Evolutionary conservation across 768 basidiomycete species (phyloP).

Genomic region (Gyrodon lividus): DNA sequence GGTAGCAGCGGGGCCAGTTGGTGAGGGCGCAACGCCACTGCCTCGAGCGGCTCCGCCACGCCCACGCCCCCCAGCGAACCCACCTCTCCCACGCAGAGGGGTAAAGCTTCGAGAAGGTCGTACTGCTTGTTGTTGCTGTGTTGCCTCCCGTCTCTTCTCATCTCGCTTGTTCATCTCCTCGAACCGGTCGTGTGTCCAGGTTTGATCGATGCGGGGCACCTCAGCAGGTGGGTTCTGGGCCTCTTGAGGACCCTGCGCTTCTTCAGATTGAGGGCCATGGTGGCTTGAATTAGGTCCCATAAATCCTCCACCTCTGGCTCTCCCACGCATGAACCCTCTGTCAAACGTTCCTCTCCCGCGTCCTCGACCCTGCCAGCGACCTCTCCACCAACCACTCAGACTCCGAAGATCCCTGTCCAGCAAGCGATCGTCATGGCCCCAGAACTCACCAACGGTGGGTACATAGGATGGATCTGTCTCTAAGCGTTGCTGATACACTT

Average conservation of each 20-base stretch:
- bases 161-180: constrained; percentile 83
- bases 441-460: constrained; percentile 89
- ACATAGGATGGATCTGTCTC: constrained; percentile 86
- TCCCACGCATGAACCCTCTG: constrained; percentile 49
- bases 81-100: constrained; percentile 47
- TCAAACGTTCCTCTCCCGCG: constrained; percentile 52
- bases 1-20: constrained; percentile 28
- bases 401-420: constrained; percentile 80
- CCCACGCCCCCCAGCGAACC: constrained; percentile 39
- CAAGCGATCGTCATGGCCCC: constrained; percentile 92
- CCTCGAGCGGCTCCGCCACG: constrained; percentile 49
- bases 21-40: constrained; percentile 36
- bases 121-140: constrained; percentile 33
- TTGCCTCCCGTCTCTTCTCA: constrained; percentile 43
- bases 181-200: constrained; percentile 86
- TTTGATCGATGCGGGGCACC: constrained; percentile 60
- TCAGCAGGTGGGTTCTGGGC: constrained; percentile 25
- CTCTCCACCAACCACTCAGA: constrained; percentile 87
- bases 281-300: constrained; percentile 17
- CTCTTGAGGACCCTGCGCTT: constrained; percentile 16
- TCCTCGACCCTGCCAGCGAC: constrained; percentile 69
- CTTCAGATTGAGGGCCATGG: constrained; percentile 19
- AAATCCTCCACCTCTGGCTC: constrained; percentile 52
- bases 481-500: constrained; percentile 81
- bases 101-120: constrained; percentile 35